These are phyloP conservation scores for Lentinula lateritia DNA, from an alignment of 768 basidiomycete species.

Conservation along the genomic window DNA sequence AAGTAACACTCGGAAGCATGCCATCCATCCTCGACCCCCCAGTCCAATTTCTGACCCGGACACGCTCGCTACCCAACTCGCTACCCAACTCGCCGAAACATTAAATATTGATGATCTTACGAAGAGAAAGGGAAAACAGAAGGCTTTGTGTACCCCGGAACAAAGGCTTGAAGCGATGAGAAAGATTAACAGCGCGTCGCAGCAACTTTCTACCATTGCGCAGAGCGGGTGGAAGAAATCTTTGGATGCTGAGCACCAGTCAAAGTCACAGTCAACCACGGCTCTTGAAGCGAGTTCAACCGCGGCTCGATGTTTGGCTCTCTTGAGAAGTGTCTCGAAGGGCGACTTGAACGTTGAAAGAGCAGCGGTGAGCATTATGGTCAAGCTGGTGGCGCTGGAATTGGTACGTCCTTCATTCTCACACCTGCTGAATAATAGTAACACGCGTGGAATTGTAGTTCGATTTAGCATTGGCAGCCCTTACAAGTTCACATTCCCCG, in stretches of 20 bases:
- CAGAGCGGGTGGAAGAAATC: slow-evolving; percentile 59
- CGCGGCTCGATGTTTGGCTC: slow-evolving; percentile 38
- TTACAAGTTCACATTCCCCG: slow-evolving; percentile 41
- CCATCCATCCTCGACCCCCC: neutral
- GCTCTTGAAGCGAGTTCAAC: slow-evolving; percentile 29
- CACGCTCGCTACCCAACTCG: slow-evolving; percentile 25
- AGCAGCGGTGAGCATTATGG: slow-evolving; percentile 61
- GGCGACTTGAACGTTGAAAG: slow-evolving; percentile 64
- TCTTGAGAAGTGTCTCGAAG: slow-evolving; percentile 39
- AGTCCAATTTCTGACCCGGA: slow-evolving; percentile 9
- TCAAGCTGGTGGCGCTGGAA: slow-evolving; percentile 62
- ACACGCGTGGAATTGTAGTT: slow-evolving; percentile 33
- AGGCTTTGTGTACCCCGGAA: slow-evolving; percentile 27
- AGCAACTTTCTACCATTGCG: slow-evolving; percentile 43
- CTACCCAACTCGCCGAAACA: slow-evolving; percentile 21
- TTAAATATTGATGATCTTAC: slow-evolving; percentile 19
- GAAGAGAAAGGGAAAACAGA: slow-evolving; percentile 24
- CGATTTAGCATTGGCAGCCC: slow-evolving; percentile 39
- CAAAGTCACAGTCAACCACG: slow-evolving; percentile 21
- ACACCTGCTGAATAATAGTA: neutral
- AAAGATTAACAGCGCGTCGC: slow-evolving; percentile 56
- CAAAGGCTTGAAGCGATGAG: slow-evolving; percentile 49
- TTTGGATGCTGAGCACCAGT: slow-evolving; percentile 18
- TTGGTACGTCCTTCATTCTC: slow-evolving; percentile 45
- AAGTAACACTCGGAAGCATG: neutral